phyloP scores from a whole-genome alignment of 768 basidiomycete genomes.

The Suillus lakei region DNA sequence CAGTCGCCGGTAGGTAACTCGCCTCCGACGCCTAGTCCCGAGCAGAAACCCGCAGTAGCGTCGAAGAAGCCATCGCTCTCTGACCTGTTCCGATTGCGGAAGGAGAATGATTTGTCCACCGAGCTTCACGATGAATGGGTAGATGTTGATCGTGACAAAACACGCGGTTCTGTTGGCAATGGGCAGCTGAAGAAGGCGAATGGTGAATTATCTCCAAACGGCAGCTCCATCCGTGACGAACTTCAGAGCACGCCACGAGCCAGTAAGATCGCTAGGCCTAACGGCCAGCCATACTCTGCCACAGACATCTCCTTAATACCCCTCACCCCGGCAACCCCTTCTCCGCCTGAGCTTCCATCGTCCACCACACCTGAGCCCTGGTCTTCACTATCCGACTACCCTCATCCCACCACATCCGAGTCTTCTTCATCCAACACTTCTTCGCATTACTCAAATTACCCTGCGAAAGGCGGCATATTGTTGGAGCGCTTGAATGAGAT shows the following conservation, averaged over 20 bases:
- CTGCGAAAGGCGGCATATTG: conserved; percentile 54
- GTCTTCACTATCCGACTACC: conserved; percentile 75
- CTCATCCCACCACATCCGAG: conserved; percentile 69
- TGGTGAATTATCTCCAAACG: conserved; percentile 36
- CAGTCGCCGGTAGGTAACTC: conserved; percentile 44
- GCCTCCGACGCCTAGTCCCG: conserved; percentile 36
- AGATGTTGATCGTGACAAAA: conserved; percentile 53
- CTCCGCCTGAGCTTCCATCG: conserved; percentile 59
- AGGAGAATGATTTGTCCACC: conserved; percentile 56
- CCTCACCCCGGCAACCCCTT: conserved; percentile 45
- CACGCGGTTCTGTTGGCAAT: conserved; percentile 39
- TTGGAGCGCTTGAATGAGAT: conserved; percentile 75
- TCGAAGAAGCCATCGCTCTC: conserved; percentile 70
- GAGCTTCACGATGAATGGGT: conserved; percentile 57
- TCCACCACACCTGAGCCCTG: conserved; percentile 80
- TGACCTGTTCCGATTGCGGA: conserved; percentile 61
- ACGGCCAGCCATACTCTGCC: conserved; percentile 22
- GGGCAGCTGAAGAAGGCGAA: conserved; percentile 25
- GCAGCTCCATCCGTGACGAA: conserved; percentile 33
- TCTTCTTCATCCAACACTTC: conserved; percentile 78
- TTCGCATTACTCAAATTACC: conserved; percentile 61
- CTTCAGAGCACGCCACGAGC: conserved; percentile 39
- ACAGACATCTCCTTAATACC: conserved; percentile 23
- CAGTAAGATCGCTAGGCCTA: conserved; percentile 38
- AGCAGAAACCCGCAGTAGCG: conserved; percentile 41